Conservation (phyloP, 495 filamentous ascomycete genomes). For the Hapsidospora chrysogenum region DNA sequence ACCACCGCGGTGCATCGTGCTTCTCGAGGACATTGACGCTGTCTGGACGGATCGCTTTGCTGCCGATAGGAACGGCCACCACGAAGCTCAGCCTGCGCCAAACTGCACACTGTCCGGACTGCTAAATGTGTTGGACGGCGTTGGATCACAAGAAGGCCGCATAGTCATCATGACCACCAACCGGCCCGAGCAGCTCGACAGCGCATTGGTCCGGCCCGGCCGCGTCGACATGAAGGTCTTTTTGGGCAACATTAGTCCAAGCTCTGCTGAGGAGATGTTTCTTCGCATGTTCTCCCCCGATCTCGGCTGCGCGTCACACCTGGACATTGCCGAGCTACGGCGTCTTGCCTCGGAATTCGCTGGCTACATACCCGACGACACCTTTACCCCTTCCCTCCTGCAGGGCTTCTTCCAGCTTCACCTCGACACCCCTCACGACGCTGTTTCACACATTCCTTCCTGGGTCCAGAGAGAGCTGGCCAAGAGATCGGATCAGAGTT, state of each 20-base stretch:
- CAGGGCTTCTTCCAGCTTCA: slow-evolving; percentile 44
- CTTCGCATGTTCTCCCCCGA: slow-evolving; percentile 26
- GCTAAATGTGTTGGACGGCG: slow-evolving; percentile 57
- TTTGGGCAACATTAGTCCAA: slow-evolving; percentile 31
- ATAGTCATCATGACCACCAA: slow-evolving; percentile 69
- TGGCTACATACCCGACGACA: slow-evolving; percentile 28
- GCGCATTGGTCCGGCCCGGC: slow-evolving; percentile 50
- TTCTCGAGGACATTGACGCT: slow-evolving; percentile 53
- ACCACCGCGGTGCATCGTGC: slow-evolving; percentile 43
- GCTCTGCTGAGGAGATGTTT: slow-evolving; percentile 31
- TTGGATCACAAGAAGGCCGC: slow-evolving; percentile 51
- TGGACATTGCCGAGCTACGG: slow-evolving; percentile 11
- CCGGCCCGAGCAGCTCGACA: slow-evolving; percentile 45
- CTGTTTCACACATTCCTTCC: slow-evolving; percentile 20
- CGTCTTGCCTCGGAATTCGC: slow-evolving; percentile 34
- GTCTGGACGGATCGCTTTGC: slow-evolving; percentile 28
- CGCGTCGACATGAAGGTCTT: slow-evolving; percentile 50
- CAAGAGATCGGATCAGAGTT: background rate
- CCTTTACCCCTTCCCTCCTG: slow-evolving; percentile 51
- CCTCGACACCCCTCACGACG: slow-evolving; percentile 32
- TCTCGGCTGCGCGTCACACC: slow-evolving; percentile 4
- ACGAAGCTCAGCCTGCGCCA: background rate
- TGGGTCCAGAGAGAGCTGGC: slow-evolving; percentile 28
- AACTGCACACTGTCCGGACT: slow-evolving; percentile 44
- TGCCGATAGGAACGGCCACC: slow-evolving; percentile 3